Evolutionary conservation across 176 grass and related monocot species (phyloP), one percentile per base, ranked within the genome.

Genomic region (Rhynchospora pubera): DNA sequence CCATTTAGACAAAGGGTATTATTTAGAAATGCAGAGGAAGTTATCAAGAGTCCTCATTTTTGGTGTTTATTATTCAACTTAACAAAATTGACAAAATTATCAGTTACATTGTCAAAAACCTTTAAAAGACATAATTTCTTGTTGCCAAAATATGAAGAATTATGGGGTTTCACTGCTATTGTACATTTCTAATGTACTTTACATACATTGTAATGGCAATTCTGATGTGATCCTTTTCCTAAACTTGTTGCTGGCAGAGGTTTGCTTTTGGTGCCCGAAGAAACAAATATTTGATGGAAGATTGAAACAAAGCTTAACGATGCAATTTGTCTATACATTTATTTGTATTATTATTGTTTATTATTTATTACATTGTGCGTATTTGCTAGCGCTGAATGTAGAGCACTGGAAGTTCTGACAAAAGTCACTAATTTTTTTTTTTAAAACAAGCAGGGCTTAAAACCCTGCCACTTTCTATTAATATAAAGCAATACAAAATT

Each of bases 211-310:
- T 7, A 45, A 24, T 81, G 30, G 60, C 73, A 64, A 15, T 23
- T 89, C 44, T 85, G 52, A 52, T 34, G 87, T 78, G 68, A 24
- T 63, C 55, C n/a, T 55, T 84, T 51, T 70, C 22, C 45, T 76
- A 68, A 74, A 70, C 39, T 87, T 91, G 69, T 76, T 71, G 44
- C 65, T 86, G 81, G 56, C 85, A 98, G 96, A 93, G 96, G 86
- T 39, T 98, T 84, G 96, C 96, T 84, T 94, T 98, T 73, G 96
- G 96, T 66, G 89, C 96, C 71, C 87, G 96, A 83, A 85, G 92
- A 85, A 98, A 98, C 84, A 91, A 91, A 63, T 98, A 93, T 81
- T 77, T 94, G 55, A 62, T 85, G 46, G 92, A 94, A 87, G 96
- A 98, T 84, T 98, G 88, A 86, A 81, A 39, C 34, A 39, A 67